A percentile compares a stretch with the other conserved stretches of the same genome.
phyloP scores from a whole-genome alignment of 1,284 basidiomycete species.

The Lentinula novae-zelandiae region DNA sequence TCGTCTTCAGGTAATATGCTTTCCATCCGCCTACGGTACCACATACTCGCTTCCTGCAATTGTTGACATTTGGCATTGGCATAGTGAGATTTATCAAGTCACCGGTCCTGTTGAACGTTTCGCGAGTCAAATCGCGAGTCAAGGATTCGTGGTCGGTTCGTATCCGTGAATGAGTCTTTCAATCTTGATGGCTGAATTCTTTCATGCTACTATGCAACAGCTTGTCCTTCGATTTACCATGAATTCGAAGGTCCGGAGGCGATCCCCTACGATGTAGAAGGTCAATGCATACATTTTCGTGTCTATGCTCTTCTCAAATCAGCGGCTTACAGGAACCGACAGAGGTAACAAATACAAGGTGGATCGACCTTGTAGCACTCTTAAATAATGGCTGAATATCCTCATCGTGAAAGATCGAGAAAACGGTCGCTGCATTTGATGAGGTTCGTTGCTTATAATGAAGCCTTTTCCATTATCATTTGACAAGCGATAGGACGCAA shows the following conservation, averaged over 20 bases:
- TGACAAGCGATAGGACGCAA: constrained; percentile 57
- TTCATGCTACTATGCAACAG: constrained; percentile 30
- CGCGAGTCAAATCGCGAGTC: constrained; percentile 88
- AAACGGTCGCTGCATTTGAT: constrained; percentile 79
- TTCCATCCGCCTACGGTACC: not conserved
- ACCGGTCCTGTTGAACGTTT: constrained; percentile 87
- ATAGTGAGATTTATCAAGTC: constrained; percentile 82
- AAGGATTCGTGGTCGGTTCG: constrained; percentile 77
- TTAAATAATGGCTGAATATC: not conserved
- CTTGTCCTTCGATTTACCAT: constrained; percentile 81
- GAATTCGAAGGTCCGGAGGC: constrained; percentile 87
- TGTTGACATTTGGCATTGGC: not conserved
- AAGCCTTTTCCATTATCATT: not conserved
- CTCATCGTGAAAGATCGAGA: constrained; percentile 63
- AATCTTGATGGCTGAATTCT: not conserved
- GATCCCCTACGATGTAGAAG: constrained; percentile 84
- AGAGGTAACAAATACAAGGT: constrained; percentile 89
- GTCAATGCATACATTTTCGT: constrained; percentile 30
- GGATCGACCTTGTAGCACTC: constrained; percentile 4
- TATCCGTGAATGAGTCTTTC: constrained; percentile 5
- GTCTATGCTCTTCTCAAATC: not conserved
- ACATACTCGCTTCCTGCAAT: not conserved
- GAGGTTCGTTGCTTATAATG: constrained; percentile 47
- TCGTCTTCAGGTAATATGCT: constrained; percentile 64
- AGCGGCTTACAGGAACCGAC: constrained; percentile 55